phyloP scores from a whole-genome alignment of 768 basidiomycete genomes.

The Jaapia argillacea region DNA sequence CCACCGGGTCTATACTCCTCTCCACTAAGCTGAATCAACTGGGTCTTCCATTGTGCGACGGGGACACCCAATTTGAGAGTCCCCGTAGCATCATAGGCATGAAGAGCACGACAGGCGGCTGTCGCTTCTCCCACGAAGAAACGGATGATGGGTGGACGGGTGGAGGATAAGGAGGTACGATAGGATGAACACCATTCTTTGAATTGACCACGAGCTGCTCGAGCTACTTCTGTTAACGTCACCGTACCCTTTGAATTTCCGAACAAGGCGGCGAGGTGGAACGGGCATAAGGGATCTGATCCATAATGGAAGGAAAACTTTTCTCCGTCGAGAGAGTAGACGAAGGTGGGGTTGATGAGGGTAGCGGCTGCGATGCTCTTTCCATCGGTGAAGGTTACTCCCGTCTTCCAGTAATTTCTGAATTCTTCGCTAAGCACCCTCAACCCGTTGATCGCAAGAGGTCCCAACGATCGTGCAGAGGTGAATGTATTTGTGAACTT shows the following conservation, averaged over 20 bases:
- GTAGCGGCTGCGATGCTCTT: neutral
- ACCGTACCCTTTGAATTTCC: no score
- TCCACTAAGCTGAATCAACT: slow-evolving; percentile 2
- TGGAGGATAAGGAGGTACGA: no score
- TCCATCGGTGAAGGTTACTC: slow-evolving; percentile 3
- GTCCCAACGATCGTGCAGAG: slow-evolving; percentile 4
- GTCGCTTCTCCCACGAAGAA: slow-evolving; percentile 11
- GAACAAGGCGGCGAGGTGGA: slow-evolving; percentile 5
- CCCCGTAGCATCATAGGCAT: no score
- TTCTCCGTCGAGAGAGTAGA: slow-evolving; percentile 5
- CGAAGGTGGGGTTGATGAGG: slow-evolving; percentile 7
- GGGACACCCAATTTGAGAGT: neutral
- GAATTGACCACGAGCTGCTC: slow-evolving; percentile 2
- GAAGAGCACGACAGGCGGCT: slow-evolving; percentile 7
- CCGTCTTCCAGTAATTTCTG: slow-evolving; percentile 6
- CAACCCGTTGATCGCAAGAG: neutral
- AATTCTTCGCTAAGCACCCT: neutral
- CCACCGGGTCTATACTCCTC: slow-evolving; percentile 1
- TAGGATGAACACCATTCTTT: slow-evolving; percentile 3
- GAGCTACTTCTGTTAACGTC: no score
- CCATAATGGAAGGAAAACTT: slow-evolving; percentile 5
- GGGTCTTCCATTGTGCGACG: slow-evolving; percentile 5
- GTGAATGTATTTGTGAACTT: no score
- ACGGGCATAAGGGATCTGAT: slow-evolving; percentile 3
- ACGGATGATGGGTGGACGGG: slow-evolving; percentile 7